A percentile compares a stretch with the other conserved stretches of the same genome.
Evolutionary conservation across 2,329 filamentous ascomycete species (phyloP).

Genomic region (Aspergillus viridinutans): DNA sequence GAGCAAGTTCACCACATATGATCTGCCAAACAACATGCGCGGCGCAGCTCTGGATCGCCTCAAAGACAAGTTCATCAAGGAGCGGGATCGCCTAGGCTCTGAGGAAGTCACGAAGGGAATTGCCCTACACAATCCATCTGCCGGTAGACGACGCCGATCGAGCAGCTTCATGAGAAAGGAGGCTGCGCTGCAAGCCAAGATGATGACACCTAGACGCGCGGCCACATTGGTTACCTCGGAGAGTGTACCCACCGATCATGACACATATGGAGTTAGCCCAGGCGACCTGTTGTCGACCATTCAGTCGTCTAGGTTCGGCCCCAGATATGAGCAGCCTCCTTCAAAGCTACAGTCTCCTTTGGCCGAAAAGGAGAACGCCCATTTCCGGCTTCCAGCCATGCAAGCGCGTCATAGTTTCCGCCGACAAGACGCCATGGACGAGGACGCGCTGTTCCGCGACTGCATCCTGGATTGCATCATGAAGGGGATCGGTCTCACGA

Average conservation of each 20-base stretch:
- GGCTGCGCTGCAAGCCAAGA: constrained; percentile 65
- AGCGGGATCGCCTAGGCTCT: constrained; percentile 73
- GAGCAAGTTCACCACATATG: constrained; percentile 86
- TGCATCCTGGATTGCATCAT: constrained; percentile 95
- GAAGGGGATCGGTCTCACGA: constrained; percentile 79
- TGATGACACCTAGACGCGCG: constrained; percentile 42
- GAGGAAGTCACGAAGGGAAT: constrained; percentile 90
- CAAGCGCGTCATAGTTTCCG: constrained; percentile 46
- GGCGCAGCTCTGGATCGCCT: constrained; percentile 77
- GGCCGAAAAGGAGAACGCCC: constrained; percentile 38
- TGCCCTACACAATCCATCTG: constrained; percentile 78
- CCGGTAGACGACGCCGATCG: constrained; percentile 63
- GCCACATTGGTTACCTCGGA: constrained; percentile 15
- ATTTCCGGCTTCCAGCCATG: constrained; percentile 30
- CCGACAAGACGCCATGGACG: constrained; percentile 76
- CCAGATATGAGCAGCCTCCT: constrained; percentile 44
- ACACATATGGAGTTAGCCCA: constrained; percentile 54
- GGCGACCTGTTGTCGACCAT: constrained; percentile 79
- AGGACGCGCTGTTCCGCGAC: constrained; percentile 82
- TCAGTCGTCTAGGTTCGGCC: constrained; percentile 61
- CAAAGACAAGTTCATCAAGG: constrained; percentile 87
- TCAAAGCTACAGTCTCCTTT: constrained; percentile 37
- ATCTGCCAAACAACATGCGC: constrained; percentile 84
- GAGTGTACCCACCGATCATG: constrained; percentile 25
- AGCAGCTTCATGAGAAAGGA: constrained; percentile 75